Evolutionary conservation across 768 basidiomycete genomes (phyloP).

Genomic region (Trametes coccinea): DNA sequence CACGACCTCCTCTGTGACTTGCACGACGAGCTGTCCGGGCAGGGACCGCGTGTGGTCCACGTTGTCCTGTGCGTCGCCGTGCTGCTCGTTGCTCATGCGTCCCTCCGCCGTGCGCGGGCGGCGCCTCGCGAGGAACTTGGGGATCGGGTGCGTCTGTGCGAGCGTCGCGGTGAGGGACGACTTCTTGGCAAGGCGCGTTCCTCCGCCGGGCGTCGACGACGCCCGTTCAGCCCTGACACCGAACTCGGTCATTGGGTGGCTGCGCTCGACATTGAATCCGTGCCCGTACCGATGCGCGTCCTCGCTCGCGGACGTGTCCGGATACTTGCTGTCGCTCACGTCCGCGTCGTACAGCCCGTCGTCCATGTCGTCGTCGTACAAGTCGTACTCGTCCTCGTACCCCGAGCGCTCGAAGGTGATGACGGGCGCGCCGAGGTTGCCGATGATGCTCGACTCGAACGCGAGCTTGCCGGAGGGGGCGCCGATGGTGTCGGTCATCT

Average conservation of each 20-base stretch:
- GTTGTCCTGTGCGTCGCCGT: background rate
- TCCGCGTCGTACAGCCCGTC: background rate
- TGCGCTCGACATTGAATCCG: background rate
- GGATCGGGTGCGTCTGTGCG: background rate
- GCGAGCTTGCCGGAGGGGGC: constrained; percentile 6
- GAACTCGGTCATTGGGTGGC: background rate
- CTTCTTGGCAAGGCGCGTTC: background rate
- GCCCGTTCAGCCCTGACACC: no score
- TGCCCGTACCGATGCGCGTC: background rate
- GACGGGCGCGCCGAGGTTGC: constrained; percentile 25
- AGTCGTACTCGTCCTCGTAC: constrained; percentile 60
- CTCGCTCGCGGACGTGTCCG: background rate
- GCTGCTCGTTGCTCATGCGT: background rate
- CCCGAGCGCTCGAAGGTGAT: constrained; percentile 42
- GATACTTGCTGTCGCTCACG: background rate
- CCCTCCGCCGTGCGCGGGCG: constrained; percentile 10
- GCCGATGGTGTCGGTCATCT: background rate
- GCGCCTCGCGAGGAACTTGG: constrained; percentile 4
- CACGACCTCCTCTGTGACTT: constrained; percentile 9
- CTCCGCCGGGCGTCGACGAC: no score
- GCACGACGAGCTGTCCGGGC: constrained; percentile 10
- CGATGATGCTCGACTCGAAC: constrained; percentile 21
- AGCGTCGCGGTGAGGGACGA: constrained; percentile 1
- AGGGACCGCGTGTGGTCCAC: constrained; percentile 11
- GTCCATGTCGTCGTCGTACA: constrained; percentile 4